phyloP scores from a whole-genome alignment of 805 yeast species.

The Teunomyces panamensis region DNA sequence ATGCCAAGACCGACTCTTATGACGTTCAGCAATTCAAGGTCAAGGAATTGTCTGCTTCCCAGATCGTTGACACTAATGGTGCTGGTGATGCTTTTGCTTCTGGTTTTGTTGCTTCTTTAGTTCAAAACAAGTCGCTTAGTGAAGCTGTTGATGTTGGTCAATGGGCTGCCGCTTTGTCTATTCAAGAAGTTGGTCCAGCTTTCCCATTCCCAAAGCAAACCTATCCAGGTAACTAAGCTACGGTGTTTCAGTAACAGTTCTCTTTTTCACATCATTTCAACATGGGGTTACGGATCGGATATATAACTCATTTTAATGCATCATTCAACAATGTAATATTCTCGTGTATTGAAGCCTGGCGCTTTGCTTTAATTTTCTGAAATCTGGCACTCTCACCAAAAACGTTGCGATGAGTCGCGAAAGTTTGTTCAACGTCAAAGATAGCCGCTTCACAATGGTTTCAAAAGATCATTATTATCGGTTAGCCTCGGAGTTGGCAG shows the following conservation, averaged over 20 bases:
- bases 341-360: neutral
- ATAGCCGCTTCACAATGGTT: conserved; percentile 38
- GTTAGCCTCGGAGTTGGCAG: conserved; percentile 71
- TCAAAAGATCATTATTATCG: conserved; percentile 74
- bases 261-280: conserved; percentile 9
- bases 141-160: conserved; percentile 81
- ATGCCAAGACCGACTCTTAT: conserved; percentile 44
- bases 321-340: conserved; percentile 5
- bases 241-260: too few species aligned
- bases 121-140: conserved; percentile 61
- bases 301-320: conserved; percentile 3
- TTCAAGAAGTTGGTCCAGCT: conserved; percentile 93
- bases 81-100: conserved; percentile 99
- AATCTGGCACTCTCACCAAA: neutral
- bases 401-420: conserved; percentile 8
- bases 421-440: neutral
- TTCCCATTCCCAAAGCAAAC: conserved; percentile 77
- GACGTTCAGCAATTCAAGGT: conserved; percentile 60
- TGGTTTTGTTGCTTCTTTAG: conserved; percentile 89
- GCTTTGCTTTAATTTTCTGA: neutral
- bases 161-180: conserved; percentile 91
- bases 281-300: conserved; percentile 3
- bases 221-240: conserved; percentile 26
- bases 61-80: conserved; percentile 92
- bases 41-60: conserved; percentile 60